Base-by-base conservation (phyloP, 2,329 filamentous ascomycete species). In the Pseudogymnoascus sp. region DNA sequence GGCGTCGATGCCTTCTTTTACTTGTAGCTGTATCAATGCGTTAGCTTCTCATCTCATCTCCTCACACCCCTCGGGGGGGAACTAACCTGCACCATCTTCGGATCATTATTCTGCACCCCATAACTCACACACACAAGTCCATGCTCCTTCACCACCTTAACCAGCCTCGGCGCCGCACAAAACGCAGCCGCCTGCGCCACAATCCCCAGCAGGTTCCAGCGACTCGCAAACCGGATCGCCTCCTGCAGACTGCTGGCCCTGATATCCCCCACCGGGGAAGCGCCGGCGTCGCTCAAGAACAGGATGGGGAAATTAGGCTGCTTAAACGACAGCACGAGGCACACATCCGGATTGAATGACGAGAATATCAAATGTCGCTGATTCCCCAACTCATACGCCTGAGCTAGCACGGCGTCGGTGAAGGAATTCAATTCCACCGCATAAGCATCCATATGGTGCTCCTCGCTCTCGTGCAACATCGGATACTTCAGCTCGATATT, bases 401-500 rank as follows among this genome's bases (percentile, higher is more conserved):
- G 94, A 45, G 81, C 81, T 7, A 99, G 79, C 3, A 99, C 89
- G 0, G 90, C 96, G 72, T 99, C 94, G 70, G 95, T 92, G 72
- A 97, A 99, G 1, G 88, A 90, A 74, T 97, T 97, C 66, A 97
- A 82, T 74, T 99, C 94, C 52, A 97, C 89, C 0, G 90, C 92
- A 70, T 96, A 96, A 2, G 89, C 89, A 71, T 96, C 92, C 91
- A 97, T 96, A 67, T 95, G 90, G 65, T 96, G 89, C 71, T 95
- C 89, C 72, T 96, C 90, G 61, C 85, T 90, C 77, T 99, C 95
- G 71, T 92, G 88, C 39, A 99, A 82, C 92, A 97, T 97, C 4
- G 94, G 94, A 71, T 99, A 99, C 75, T 99, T 97, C 82, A 99
- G 89, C 76, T 99, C 94, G 66, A 99, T 95, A 74, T 99, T 97